These are phyloP conservation scores for Pseudopithomyces chartarum DNA, from an alignment of 2,329 filamentous ascomycete species.

Conservation along the genomic window DNA sequence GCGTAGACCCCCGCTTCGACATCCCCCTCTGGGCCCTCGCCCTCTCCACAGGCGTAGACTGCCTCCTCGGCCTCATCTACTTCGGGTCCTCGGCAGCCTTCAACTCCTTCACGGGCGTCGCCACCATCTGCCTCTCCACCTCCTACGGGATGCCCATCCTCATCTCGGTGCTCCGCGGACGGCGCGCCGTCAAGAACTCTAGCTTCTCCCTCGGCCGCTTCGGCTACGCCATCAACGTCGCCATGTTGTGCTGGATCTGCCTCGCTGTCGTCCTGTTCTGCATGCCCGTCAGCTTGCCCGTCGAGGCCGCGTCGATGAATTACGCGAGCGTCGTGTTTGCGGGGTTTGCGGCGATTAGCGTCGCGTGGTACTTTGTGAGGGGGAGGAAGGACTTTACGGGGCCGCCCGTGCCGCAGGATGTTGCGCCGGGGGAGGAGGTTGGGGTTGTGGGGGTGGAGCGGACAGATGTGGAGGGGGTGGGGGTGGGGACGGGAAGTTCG, in stretches of 20 bases:
- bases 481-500: no score
- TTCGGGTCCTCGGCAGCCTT: slow-evolving; percentile 79
- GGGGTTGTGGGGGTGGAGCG: slow-evolving; percentile 39
- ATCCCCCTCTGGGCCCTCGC: slow-evolving; percentile 73
- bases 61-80: slow-evolving; percentile 76
- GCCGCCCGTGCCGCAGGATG: slow-evolving; percentile 43
- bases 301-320: slow-evolving; percentile 50
- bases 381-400: slow-evolving; percentile 46
- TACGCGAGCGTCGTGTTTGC: slow-evolving; percentile 50
- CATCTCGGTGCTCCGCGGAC: slow-evolving; percentile 69
- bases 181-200: slow-evolving; percentile 68
- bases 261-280: slow-evolving; percentile 75
- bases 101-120: slow-evolving; percentile 79
- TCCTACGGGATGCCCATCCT: slow-evolving; percentile 79
- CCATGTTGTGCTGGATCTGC: slow-evolving; percentile 72
- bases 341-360: slow-evolving; percentile 44
- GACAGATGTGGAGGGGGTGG: slow-evolving; percentile 31
- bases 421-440: slow-evolving; percentile 40
- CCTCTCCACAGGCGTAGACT: slow-evolving; percentile 71
- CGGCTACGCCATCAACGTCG: slow-evolving; percentile 69
- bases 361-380: slow-evolving; percentile 44
- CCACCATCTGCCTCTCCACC: slow-evolving; percentile 76
- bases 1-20: slow-evolving; percentile 67
- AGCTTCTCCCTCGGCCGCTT: slow-evolving; percentile 72
- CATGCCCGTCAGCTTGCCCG: slow-evolving; percentile 63